phyloP scores from a whole-genome alignment of 2,329 filamentous ascomycete genomes.

The Verticillium tricorpus region DNA sequence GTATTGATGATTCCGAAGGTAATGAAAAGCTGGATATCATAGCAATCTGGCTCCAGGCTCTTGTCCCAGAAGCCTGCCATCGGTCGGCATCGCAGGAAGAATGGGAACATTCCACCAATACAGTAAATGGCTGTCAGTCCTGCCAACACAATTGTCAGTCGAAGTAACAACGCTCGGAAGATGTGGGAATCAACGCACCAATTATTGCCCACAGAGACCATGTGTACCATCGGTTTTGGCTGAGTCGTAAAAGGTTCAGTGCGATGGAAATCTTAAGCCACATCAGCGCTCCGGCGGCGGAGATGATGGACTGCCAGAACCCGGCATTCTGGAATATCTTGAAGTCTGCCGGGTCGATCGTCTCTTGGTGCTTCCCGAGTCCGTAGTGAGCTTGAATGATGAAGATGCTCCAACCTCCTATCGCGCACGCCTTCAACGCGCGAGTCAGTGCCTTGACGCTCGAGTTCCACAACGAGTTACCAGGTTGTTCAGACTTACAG shows the following conservation, averaged over 20 bases:
- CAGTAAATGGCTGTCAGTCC: background rate
- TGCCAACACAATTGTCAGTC: background rate
- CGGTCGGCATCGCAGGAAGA: constrained; percentile 4
- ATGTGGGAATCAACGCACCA: constrained; percentile 1
- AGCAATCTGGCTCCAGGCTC: constrained; percentile 4
- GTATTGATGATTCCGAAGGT: constrained; percentile 2
- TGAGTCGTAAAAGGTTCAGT: constrained; percentile 15
- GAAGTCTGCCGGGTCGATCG: constrained; percentile 27
- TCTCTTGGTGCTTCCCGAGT: constrained; percentile 38
- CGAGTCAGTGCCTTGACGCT: background rate
- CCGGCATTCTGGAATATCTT: constrained; percentile 31
- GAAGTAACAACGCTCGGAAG: background rate
- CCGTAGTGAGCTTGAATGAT: constrained; percentile 37
- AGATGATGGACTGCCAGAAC: constrained; percentile 41
- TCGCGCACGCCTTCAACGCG: constrained; percentile 18
- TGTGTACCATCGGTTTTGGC: constrained; percentile 19
- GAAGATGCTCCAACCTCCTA: constrained; percentile 28
- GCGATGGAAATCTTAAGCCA: constrained; percentile 19
- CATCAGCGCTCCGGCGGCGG: constrained; percentile 23
- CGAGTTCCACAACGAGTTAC: no score
- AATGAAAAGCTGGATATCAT: constrained; percentile 4
- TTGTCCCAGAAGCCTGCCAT: constrained; percentile 5
- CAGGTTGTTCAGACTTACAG: constrained; percentile 13
- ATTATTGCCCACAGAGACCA: constrained; percentile 18
- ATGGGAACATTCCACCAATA: background rate